A percentile compares a stretch with the other conserved stretches of the same genome.
These are phyloP conservation scores for Exophiala calicioides DNA, from an alignment of 2,329 filamentous ascomycete species.

Conservation along the genomic window DNA sequence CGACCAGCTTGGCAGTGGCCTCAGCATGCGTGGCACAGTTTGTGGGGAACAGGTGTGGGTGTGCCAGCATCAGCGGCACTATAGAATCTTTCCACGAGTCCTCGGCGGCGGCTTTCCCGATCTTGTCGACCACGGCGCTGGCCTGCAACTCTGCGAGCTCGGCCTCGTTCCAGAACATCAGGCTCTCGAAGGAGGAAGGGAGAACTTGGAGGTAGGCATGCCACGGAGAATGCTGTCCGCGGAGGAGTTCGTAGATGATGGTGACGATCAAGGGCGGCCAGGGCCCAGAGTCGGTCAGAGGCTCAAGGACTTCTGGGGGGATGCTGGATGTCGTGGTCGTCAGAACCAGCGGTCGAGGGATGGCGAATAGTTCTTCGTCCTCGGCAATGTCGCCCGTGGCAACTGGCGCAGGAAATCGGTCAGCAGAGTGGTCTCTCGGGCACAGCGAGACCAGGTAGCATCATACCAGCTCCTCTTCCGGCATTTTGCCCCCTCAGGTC, in stretches of 20 bases:
- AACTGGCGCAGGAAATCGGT: slow-evolving; percentile 46
- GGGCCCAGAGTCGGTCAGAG: slow-evolving; percentile 53
- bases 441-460: slow-evolving; percentile 29
- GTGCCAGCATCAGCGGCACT: slow-evolving; percentile 51
- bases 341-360: slow-evolving; percentile 72
- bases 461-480: slow-evolving; percentile 65
- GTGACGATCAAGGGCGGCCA: slow-evolving; percentile 69
- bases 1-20: slow-evolving; percentile 46
- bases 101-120: slow-evolving; percentile 73
- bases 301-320: slow-evolving; percentile 55
- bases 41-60: slow-evolving; percentile 46
- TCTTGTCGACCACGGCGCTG: slow-evolving; percentile 72
- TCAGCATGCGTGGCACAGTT: slow-evolving; percentile 32
- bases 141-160: slow-evolving; percentile 75
- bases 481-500: slow-evolving; percentile 59
- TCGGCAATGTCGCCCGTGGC: slow-evolving; percentile 68
- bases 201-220: slow-evolving; percentile 75
- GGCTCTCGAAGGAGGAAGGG: slow-evolving; percentile 71
- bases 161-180: slow-evolving; percentile 81
- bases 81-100: slow-evolving; percentile 63
- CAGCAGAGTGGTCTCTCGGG: slow-evolving; percentile 10
- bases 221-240: slow-evolving; percentile 66
- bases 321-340: slow-evolving; percentile 72
- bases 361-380: slow-evolving; percentile 77
- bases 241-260: slow-evolving; percentile 74